Conservation (phyloP, 2,329 filamentous ascomycete genomes). For the Colletotrichum sp. region DNA sequence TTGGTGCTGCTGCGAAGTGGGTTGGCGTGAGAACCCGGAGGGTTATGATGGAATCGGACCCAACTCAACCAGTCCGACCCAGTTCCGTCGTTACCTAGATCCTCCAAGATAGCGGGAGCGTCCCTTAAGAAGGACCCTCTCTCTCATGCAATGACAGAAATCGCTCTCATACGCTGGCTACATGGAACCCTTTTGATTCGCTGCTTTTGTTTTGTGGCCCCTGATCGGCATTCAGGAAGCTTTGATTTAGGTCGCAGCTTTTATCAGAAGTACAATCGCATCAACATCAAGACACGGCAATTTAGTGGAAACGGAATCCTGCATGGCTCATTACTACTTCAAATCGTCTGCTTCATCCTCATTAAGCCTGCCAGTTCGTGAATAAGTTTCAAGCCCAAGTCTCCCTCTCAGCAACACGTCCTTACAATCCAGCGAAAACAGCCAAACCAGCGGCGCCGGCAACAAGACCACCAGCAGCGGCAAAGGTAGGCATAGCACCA, state of each 20-base stretch:
- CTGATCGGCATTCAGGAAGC: neutral
- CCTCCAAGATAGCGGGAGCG: neutral
- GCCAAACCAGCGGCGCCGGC: constrained; percentile 30
- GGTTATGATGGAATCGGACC: constrained; percentile 6
- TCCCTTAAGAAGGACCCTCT: neutral
- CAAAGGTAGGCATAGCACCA: constrained; percentile 30
- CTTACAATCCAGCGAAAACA: constrained; percentile 32
- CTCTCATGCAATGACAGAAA: neutral
- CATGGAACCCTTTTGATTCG: neutral
- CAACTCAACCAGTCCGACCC: neutral
- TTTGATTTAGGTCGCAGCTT: neutral
- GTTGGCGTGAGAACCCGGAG: constrained; percentile 19
- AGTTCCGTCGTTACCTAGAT: neutral
- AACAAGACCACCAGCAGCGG: constrained; percentile 27
- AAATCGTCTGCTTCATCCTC: neutral
- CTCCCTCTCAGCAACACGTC: neutral
- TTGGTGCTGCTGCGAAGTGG: neutral
- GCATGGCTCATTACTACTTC: neutral
- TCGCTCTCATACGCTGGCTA: neutral
- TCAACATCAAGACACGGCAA: neutral
- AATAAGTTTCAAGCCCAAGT: neutral
- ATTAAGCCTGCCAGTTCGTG: neutral
- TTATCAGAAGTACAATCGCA: neutral
- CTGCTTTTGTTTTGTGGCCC: neutral
- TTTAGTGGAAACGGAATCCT: neutral